Base-by-base conservation (phyloP, 2,329 filamentous ascomycete genomes). In the Fusarium compactum region DNA sequence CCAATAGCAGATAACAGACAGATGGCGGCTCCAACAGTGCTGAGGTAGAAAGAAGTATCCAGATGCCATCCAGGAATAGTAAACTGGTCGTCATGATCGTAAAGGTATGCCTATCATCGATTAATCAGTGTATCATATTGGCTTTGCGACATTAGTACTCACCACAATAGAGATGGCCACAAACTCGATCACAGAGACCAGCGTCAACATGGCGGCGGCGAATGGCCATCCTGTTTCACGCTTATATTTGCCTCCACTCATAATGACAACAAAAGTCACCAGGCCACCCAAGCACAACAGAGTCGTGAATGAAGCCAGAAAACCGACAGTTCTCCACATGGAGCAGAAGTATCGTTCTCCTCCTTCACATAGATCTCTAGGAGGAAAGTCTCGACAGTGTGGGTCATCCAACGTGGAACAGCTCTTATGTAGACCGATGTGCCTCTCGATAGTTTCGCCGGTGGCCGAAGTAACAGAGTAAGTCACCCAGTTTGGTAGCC, bases 241-340 rank as follows among this genome's bases (percentile, higher is more conserved):
- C 81, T 92, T 91, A 74, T 91, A 89, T 78, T 94, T 92, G 38
- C 94, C 94, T 20, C 95, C 94, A 3, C 86, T 82, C 71, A 98
- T 83, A 48, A 97, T 89, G 52, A 97, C 88, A 30, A 91, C 76
- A 80, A 95, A 97, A 20, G 90, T 89, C 29, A 97, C 90, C n/a
- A 97, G 81, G 9, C 90, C 90, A 58, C 92, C 93, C 43, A 96
- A 87, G 80, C 97, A 91, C 41, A 96, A 79, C n/a, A 97, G 90
- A 40, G 94, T 88, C 10, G 92, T 88, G 74, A 98, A 92, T 55
- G 91, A 92, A 83, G 97, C 94, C 70, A 97, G 82, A 81, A 98
- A 98, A 25, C 93, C 94, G 38, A 94, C 90, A 27, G 90, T 93
- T 63, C 92, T 88, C 95, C 95, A 99, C 86, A 97, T 92, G 74